A percentile compares a stretch with the other conserved stretches of the same genome.
Conservation (phyloP, 805 yeast genomes). For the Candida khao-thaluensis region DNA sequence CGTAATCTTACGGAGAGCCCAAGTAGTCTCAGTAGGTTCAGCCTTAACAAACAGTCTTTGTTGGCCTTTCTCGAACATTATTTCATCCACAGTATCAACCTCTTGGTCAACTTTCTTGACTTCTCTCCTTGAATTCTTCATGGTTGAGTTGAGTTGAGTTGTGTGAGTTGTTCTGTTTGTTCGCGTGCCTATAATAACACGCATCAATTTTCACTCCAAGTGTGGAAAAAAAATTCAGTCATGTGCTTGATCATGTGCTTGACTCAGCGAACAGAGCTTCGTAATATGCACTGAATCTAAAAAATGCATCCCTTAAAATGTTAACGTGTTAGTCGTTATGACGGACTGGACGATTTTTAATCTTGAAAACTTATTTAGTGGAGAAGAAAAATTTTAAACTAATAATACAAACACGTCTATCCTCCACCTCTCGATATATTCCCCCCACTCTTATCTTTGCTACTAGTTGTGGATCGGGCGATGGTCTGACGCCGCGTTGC, state of each 20-base stretch:
- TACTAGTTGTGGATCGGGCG: background rate
- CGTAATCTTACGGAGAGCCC: constrained; percentile 41
- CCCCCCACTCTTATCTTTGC: background rate
- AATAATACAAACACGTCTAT: no score
- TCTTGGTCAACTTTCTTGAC: background rate
- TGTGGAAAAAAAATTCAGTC: no score
- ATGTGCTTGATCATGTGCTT: background rate
- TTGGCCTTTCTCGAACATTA: constrained; percentile 9
- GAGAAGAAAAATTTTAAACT: no score
- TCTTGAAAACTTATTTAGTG: no score
- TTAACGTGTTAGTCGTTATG: no score
- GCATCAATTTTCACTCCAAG: background rate
- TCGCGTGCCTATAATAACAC: constrained; percentile 3
- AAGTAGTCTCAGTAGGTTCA: constrained; percentile 21
- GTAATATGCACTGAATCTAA: no score
- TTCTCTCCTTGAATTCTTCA: background rate
- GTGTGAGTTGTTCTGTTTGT: constrained; percentile 4
- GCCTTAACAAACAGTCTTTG: constrained; percentile 53
- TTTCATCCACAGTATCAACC: constrained; percentile 10
- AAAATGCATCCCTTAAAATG: no score
- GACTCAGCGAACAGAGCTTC: no score
- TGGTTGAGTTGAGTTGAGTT: no score
- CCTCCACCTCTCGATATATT: no score
- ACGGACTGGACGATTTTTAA: no score
- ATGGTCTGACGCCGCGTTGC: constrained; percentile 8